These are phyloP conservation scores for Corymbia calophylla DNA, from an alignment of 441 rosid species.

Conservation along the genomic window DNA sequence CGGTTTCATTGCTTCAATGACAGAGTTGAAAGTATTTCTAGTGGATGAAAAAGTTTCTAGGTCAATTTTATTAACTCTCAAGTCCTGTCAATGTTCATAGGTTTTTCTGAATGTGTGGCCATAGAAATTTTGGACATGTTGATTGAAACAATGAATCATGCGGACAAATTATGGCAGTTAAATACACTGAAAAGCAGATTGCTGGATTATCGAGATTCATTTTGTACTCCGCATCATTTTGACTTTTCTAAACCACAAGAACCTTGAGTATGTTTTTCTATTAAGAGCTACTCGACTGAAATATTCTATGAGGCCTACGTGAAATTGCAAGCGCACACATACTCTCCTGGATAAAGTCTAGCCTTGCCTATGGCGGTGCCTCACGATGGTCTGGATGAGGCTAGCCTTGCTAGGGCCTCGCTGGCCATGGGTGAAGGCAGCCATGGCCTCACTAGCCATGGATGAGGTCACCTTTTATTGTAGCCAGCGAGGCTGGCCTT, in stretches of 20 bases:
- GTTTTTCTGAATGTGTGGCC: neutral
- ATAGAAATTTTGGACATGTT: neutral
- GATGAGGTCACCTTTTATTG: neutral
- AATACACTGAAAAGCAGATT: neutral
- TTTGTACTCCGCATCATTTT: neutral
- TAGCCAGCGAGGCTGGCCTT: too few relatives aligned
- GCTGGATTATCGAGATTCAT: neutral
- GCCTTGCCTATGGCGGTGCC: neutral
- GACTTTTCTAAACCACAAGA: neutral
- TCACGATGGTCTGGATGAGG: rapidly evolving
- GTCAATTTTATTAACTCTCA: too few relatives aligned
- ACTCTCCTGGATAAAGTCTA: neutral
- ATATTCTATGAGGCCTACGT: neutral
- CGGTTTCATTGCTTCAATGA: too few relatives aligned
- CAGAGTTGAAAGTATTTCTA: too few relatives aligned
- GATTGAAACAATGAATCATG: neutral
- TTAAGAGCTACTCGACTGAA: neutral
- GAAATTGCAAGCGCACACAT: neutral
- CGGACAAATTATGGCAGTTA: neutral
- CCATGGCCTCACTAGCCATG: too few relatives aligned
- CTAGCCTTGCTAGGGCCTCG: rapidly evolving
- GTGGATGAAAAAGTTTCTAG: neutral
- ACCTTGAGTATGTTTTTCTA: neutral
- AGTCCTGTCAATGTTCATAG: neutral
- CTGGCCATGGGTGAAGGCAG: neutral